Percentiles rank a stretch among this genome's conserved stretches.
Evolutionary conservation across 2,329 filamentous ascomycete genomes (phyloP).

Genomic region (Nothomitra cinnamomea): DNA sequence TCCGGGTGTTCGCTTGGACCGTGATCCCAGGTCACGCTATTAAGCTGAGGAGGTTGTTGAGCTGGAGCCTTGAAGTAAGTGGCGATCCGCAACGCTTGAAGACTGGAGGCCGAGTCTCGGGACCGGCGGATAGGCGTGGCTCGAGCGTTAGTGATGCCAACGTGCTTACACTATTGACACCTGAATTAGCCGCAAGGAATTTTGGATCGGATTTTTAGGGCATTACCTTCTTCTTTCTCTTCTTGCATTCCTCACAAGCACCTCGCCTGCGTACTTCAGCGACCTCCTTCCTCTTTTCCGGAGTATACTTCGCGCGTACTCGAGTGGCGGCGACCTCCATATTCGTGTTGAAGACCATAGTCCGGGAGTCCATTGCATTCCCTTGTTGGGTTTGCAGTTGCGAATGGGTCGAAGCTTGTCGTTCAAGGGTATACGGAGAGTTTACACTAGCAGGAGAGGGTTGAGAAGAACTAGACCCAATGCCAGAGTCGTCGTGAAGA

Average conservation of each 20-base stretch:
- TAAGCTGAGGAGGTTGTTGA: too few relatives aligned
- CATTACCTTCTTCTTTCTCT: neutral
- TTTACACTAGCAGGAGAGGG: neutral
- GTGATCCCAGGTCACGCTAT: too few relatives aligned
- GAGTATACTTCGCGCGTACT: neutral
- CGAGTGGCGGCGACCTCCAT: neutral
- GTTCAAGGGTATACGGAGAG: neutral
- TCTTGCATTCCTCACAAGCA: neutral
- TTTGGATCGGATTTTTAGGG: neutral
- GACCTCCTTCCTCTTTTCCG: constrained; percentile 1
- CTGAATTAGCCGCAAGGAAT: neutral
- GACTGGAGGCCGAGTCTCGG: too few relatives aligned
- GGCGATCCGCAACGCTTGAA: too few relatives aligned
- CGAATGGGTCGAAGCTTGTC: neutral
- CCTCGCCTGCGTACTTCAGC: neutral
- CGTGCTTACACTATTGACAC: too few relatives aligned
- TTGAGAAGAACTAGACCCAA: neutral
- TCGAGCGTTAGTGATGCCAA: too few relatives aligned
- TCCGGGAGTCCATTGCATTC: neutral
- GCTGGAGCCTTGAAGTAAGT: too few relatives aligned
- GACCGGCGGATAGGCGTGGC: too few relatives aligned
- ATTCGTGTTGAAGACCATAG: neutral
- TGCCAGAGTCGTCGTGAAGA: neutral
- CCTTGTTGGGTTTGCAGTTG: neutral
- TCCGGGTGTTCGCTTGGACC: too few relatives aligned